Evolutionary conservation across 2,329 filamentous ascomycete genomes (phyloP), one percentile per base, ranked within the genome.

Genomic region (Nemania sp.): DNA sequence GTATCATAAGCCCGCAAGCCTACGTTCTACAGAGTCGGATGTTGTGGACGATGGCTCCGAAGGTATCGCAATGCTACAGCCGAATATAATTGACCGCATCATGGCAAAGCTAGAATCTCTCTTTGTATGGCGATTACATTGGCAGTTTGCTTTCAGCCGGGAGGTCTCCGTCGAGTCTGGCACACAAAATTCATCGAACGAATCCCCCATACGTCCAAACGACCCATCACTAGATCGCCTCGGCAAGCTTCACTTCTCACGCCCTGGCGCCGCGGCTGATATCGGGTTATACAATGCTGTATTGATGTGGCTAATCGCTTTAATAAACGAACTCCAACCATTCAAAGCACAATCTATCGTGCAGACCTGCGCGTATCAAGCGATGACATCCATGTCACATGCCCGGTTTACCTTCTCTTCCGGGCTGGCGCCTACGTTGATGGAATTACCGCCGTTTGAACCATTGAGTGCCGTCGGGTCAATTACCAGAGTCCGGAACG

Each of bases 201-300:
- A 27, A 27, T 15, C 24, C n/a, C 10, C 18, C 18, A 35, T 35
- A 7, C 6, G 32, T n/a, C 18, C 18, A 45, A 45, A 45, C 8
- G 47, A 27, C 47, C 7, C 24, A 15, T 18, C 52, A 18, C 29
- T 5, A 5, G 22, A 13, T 24, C 20, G 20, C 45, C 20, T 38
- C 20, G 51, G 22, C n/a, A 58, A 47, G 38, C 55, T 58, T n/a
- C 41, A n/a, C 8, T 58, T 58, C 38, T 58, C 55, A 18, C 38
- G 47, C 6, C 35, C 49, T n/a, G 24, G 32, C 8, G 49, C 51
- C 2, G 59, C 59, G 11, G 32, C 59, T 20, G 59, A 62, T 20
- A 53, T 62, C 8, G 49, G 32, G 22, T 35, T 62, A 3, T 62
- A 62, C 20, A 62, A 62, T 43, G 49, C 59, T 10, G 59, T 62